Conservation (phyloP, 345 rosid species). For the Populus euphratica region DNA sequence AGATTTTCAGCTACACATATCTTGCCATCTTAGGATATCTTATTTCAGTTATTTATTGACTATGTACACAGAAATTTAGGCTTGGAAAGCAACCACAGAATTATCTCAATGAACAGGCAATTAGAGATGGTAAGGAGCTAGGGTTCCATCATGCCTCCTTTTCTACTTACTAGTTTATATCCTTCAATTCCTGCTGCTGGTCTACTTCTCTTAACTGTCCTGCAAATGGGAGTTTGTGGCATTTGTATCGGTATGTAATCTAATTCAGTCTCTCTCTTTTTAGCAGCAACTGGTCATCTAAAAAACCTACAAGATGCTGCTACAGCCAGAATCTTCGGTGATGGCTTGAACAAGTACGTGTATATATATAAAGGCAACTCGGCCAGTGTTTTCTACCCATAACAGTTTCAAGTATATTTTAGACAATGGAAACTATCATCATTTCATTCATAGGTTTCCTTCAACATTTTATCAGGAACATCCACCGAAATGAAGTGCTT, state of each 20-base stretch:
- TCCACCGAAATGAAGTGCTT: conserved; percentile 17
- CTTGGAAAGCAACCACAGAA: conserved; percentile 96
- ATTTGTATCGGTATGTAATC: too few relatives aligned
- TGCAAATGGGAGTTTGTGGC: too few relatives aligned
- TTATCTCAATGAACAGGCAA: conserved; percentile 79
- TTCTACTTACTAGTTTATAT: too few relatives aligned
- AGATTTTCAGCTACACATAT: background rate
- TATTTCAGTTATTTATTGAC: conserved; percentile 2
- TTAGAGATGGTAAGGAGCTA: conserved; percentile 66
- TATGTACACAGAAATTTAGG: conserved; percentile 56
- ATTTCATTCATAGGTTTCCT: background rate
- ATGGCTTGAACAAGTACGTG: too few relatives aligned
- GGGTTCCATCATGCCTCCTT: conserved; percentile 5
- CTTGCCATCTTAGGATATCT: conserved; percentile 17
- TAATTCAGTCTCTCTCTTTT: too few relatives aligned
- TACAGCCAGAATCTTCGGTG: too few relatives aligned
- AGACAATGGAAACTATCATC: background rate
- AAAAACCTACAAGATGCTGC: too few relatives aligned
- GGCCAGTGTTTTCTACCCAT: background rate
- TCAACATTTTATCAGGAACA: conserved; percentile 7
- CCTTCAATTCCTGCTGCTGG: too few relatives aligned
- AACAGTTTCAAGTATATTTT: background rate
- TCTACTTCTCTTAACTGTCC: too few relatives aligned
- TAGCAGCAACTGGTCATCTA: too few relatives aligned
- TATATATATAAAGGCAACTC: too few relatives aligned